Base-by-base conservation (phyloP, 2,329 filamentous ascomycete species). In the Lojkania enalia region DNA sequence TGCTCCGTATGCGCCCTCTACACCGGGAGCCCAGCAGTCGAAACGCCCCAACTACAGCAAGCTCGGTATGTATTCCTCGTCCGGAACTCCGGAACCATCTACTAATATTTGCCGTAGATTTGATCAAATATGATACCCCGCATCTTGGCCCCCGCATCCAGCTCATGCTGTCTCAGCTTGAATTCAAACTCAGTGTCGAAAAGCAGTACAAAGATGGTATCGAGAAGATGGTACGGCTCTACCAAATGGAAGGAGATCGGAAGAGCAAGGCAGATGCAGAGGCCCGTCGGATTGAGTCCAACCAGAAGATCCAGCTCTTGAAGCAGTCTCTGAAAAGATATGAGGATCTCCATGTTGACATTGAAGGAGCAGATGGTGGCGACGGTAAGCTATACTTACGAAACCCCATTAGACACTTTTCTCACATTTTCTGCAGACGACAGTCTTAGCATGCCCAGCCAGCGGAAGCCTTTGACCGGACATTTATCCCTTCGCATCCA, bases 121-220 rank as follows among this genome's bases (percentile, higher is more conserved):
- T 99, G 52, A 96, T 99, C 76, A 97, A 97, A 83, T 96, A 95
- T 74, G 94, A 99, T 68, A 96, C 91, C 21, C 88, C 88, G 14
- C 89, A 96, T 69, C 85, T 99, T 51, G 94, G 94, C 23, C 92
- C 94, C 49, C 90, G 95, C 58, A 99, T 99, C 64, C 94, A 99
- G 75, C 87, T 97, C 64, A 99, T 99, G 94, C 78, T 99, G 64
- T 95, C 94, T 36, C 94, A 99, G 71, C 86, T 99, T 53, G 90
- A 97, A 72, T 99, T 99, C 77, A 99, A 99, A 76, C 81, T 99
- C 50, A 96, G 94, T 57, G 94, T 99, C 20, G 94, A 99, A 71
- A 95, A 96, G 69, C 94, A 99, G 73, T 99, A 99, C 73, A 90
- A 97, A 56, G 95, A 95, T 65, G 94, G 94, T 51, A 94, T 99